A percentile compares a stretch with the other conserved stretches of the same genome.
These are phyloP conservation scores for Talaromyces amestolkiae DNA, from an alignment of 2,329 filamentous ascomycete species.

Conservation along the genomic window DNA sequence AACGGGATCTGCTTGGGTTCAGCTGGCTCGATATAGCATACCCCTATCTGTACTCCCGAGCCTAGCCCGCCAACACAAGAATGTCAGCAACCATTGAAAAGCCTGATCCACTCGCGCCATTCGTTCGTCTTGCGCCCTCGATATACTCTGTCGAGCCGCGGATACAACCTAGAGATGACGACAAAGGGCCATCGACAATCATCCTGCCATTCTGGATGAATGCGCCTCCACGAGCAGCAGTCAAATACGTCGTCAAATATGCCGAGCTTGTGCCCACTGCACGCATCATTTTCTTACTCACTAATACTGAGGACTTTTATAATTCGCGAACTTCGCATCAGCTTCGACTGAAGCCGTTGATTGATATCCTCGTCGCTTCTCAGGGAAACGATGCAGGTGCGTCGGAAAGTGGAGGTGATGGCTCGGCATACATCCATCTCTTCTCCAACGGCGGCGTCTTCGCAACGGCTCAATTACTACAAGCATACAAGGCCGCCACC, in stretches of 20 bases:
- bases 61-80: too few species aligned
- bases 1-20: background rate
- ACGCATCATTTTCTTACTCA: slow-evolving; percentile 44
- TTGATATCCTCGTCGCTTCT: slow-evolving; percentile 33
- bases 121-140: slow-evolving; percentile 34
- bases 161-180: background rate
- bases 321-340: slow-evolving; percentile 27
- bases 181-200: slow-evolving; percentile 33
- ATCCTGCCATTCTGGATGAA: slow-evolving; percentile 52
- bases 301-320: slow-evolving; percentile 36
- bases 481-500: slow-evolving; percentile 36
- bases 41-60: background rate
- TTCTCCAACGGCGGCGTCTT: slow-evolving; percentile 53
- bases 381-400: slow-evolving; percentile 19
- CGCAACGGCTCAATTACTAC: slow-evolving; percentile 39
- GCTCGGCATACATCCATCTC: slow-evolving; percentile 42
- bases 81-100: slow-evolving; percentile 9
- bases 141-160: slow-evolving; percentile 41
- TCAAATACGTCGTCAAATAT: slow-evolving; percentile 51
- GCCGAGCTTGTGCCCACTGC: slow-evolving; percentile 42
- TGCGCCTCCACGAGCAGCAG: slow-evolving; percentile 42
- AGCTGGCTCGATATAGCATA: background rate
- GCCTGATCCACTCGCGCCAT: slow-evolving; percentile 5
- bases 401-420: background rate
- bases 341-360: slow-evolving; percentile 33